Evolutionary conservation across 768 basidiomycete species (phyloP).

Genomic region (Boletus rex-veris): DNA sequence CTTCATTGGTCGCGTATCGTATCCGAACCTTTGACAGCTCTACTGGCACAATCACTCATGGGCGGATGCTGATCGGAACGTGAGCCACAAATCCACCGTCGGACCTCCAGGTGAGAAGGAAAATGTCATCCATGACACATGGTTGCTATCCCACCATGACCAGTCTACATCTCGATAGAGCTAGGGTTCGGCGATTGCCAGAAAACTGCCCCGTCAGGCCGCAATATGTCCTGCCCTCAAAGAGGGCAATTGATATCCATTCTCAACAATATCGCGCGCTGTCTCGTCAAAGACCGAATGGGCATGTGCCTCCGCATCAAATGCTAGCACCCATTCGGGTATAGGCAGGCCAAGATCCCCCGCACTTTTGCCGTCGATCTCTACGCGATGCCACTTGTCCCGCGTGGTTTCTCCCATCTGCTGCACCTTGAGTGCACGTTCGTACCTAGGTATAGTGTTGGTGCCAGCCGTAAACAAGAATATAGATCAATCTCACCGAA

Average conservation of each 20-base stretch:
- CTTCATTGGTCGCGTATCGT: slow-evolving; percentile 11
- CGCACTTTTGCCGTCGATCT: slow-evolving; percentile 11
- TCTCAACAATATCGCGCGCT: slow-evolving; percentile 18
- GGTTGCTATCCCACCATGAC: slow-evolving; percentile 11
- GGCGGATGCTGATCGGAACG: slow-evolving; percentile 28
- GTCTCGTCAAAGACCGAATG: slow-evolving; percentile 19
- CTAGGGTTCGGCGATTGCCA: slow-evolving; percentile 10
- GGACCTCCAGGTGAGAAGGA: slow-evolving; percentile 8
- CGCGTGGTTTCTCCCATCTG: slow-evolving; percentile 25
- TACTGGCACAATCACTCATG: slow-evolving; percentile 1
- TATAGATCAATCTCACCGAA: slow-evolving; percentile 2
- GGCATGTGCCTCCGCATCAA: slow-evolving; percentile 28
- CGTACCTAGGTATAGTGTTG: slow-evolving; percentile 11
- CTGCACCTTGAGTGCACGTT: slow-evolving; percentile 22
- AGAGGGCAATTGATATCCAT: slow-evolving; percentile 23
- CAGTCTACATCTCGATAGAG: slow-evolving; percentile 4
- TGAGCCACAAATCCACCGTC: slow-evolving; percentile 1
- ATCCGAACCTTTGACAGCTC: slow-evolving; percentile 1
- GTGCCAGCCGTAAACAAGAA: no score
- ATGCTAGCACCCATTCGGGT: slow-evolving; percentile 28
- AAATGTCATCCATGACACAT: slow-evolving; percentile 7
- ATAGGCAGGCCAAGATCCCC: slow-evolving; percentile 17
- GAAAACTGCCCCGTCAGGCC: slow-evolving; percentile 3
- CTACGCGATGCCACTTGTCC: slow-evolving; percentile 22
- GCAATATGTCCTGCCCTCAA: slow-evolving; percentile 4